A percentile compares a stretch with the other conserved stretches of the same genome.
phyloP scores from a whole-genome alignment of 768 basidiomycete genomes.

The Tulasnella sp. region DNA sequence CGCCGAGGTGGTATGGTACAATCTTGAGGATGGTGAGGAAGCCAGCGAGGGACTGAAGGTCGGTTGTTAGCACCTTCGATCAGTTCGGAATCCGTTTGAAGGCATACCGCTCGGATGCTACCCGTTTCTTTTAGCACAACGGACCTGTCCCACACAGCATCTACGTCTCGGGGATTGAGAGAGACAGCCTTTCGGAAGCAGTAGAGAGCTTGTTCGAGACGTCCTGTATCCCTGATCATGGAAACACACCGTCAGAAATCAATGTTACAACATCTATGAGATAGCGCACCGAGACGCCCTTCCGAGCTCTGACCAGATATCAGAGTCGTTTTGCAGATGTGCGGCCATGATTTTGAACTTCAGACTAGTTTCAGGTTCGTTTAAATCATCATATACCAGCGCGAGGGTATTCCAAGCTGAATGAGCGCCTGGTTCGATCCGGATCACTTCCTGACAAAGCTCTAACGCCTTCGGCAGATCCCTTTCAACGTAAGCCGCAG shows the following conservation, averaged over 20 bases:
- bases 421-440: constrained; percentile 78
- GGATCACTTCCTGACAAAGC: constrained; percentile 83
- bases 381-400: constrained; percentile 65
- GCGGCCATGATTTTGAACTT: constrained; percentile 84
- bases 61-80: not conserved
- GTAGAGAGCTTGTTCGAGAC: constrained; percentile 79
- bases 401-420: constrained; percentile 84
- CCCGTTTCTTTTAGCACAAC: constrained; percentile 66
- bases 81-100: not conserved
- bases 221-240: constrained; percentile 47
- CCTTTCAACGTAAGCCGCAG: constrained; percentile 71
- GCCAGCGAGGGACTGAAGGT: constrained; percentile 44
- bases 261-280: too few relatives aligned
- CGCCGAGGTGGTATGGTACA: constrained; percentile 67
- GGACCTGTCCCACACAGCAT: constrained; percentile 85
- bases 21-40: constrained; percentile 63
- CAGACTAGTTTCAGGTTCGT: constrained; percentile 57
- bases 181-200: constrained; percentile 78
- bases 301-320: constrained; percentile 81
- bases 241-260: not conserved
- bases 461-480: constrained; percentile 58
- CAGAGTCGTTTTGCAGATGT: constrained; percentile 71
- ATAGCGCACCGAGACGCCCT: constrained; percentile 53
- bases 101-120: constrained; percentile 51
- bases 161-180: constrained; percentile 69